These are phyloP conservation scores for Monilinia fructigena DNA, from an alignment of 2,329 filamentous ascomycete genomes.

Conservation along the genomic window DNA sequence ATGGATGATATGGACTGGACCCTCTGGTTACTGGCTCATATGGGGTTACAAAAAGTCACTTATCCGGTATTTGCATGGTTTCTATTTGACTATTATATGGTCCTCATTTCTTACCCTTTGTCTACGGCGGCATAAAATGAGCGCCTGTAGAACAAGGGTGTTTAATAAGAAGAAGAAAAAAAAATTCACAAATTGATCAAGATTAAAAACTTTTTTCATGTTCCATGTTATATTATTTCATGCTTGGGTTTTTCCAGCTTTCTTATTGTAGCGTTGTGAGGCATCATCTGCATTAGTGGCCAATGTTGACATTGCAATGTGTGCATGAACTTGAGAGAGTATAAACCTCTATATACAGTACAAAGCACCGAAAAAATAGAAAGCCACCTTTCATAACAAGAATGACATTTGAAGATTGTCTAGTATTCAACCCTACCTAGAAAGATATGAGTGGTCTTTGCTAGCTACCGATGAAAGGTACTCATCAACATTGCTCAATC, in stretches of 20 bases:
- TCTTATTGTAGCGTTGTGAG: too few relatives aligned
- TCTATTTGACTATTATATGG: slow-evolving; percentile 35
- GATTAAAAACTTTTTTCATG: slow-evolving; percentile 21
- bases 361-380: not conserved
- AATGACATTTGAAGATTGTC: not conserved
- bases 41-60: slow-evolving; percentile 41
- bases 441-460: not conserved
- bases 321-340: not conserved
- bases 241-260: not conserved
- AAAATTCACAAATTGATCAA: slow-evolving; percentile 27
- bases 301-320: not conserved
- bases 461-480: not conserved
- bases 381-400: not conserved
- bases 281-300: too few relatives aligned
- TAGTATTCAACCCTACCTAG: not conserved
- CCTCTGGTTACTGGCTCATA: slow-evolving; percentile 37
- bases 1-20: slow-evolving; percentile 40
- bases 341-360: not conserved
- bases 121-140: slow-evolving; percentile 40
- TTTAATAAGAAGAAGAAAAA: slow-evolving; percentile 36
- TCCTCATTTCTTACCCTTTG: slow-evolving; percentile 34
- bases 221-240: not conserved
- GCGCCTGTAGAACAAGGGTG: slow-evolving; percentile 40
- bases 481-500: not conserved
- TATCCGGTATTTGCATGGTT: slow-evolving; percentile 33